Conservation (phyloP, 1,284 basidiomycete genomes). For the Cutaneotrichosporon spelunceum region DNA sequence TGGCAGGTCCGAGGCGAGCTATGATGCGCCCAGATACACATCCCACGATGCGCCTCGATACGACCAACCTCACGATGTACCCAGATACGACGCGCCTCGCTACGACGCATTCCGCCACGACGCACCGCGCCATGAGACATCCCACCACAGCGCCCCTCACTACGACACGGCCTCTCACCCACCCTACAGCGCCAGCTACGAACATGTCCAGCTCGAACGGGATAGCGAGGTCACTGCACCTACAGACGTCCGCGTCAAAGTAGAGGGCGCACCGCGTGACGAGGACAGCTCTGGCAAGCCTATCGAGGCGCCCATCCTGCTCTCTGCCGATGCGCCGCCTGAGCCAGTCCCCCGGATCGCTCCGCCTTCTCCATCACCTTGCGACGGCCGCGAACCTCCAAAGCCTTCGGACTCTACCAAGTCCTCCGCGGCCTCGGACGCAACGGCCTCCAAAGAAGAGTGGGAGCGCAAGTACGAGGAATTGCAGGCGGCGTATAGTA, state of each 20-base stretch:
- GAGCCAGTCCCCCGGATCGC: neutral
- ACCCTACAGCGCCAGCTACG: neutral
- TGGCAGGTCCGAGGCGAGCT: neutral
- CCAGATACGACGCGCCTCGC: neutral
- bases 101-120: neutral
- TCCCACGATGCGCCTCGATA: no score
- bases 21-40: neutral
- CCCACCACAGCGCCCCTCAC: neutral
- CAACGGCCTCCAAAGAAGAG: constrained; percentile 2
- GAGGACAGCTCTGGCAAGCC: neutral
- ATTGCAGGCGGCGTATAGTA: constrained; percentile 9
- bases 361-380: neutral
- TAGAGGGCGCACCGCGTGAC: neutral
- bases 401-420: neutral
- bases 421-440: neutral
- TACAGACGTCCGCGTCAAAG: neutral
- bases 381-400: neutral
- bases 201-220: neutral
- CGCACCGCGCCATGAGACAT: neutral
- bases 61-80: neutral
- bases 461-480: constrained; percentile 11
- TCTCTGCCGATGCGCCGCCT: constrained; percentile 4
- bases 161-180: neutral
- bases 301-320: neutral
- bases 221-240: neutral